Conservation (phyloP, 139 green algal species). For the Chlamydomonas incerta region DNA sequence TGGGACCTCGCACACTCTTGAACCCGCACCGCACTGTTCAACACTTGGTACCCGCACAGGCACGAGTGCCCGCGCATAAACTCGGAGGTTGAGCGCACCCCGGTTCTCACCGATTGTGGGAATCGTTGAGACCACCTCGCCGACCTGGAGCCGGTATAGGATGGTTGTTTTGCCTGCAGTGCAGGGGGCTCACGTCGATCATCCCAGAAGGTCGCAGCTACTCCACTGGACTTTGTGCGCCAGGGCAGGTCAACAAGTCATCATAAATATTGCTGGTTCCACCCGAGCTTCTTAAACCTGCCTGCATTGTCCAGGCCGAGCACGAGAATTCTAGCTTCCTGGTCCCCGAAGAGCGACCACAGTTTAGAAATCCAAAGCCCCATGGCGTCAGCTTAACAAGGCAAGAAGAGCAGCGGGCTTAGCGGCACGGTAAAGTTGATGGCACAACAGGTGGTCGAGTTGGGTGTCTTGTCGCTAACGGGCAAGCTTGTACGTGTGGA, state of each 20-base stretch:
- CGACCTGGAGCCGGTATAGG: constrained; percentile 97
- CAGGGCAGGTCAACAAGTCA: too few relatives aligned
- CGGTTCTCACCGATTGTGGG: constrained; percentile 93
- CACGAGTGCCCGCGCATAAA: too few relatives aligned
- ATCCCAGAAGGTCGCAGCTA: background rate
- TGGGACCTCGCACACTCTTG: too few relatives aligned
- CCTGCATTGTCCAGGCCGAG: constrained; percentile 96
- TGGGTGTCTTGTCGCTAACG: too few relatives aligned
- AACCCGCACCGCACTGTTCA: too few relatives aligned
- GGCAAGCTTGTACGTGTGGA: too few relatives aligned
- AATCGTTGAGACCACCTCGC: constrained; percentile 98
- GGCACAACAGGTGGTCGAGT: too few relatives aligned
- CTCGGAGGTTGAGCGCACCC: too few relatives aligned
- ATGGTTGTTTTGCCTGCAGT: constrained; percentile 94
- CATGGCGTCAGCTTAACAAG: constrained; percentile 64
- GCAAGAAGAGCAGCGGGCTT: too few relatives aligned
- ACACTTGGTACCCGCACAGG: too few relatives aligned
- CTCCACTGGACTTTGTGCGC: too few relatives aligned
- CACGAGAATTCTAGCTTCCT: constrained; percentile 96
- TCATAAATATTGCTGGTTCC: background rate
- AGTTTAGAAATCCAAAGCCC: constrained; percentile 94
- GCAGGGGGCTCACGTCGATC: background rate
- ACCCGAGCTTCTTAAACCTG: background rate
- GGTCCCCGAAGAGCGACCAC: constrained; percentile 93
- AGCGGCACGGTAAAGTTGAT: too few relatives aligned